Percentiles rank a stretch among this genome's conserved stretches.
These are phyloP conservation scores for Crithidia expoeki DNA, from an alignment of 208 protist genomes.

Conservation along the genomic window DNA sequence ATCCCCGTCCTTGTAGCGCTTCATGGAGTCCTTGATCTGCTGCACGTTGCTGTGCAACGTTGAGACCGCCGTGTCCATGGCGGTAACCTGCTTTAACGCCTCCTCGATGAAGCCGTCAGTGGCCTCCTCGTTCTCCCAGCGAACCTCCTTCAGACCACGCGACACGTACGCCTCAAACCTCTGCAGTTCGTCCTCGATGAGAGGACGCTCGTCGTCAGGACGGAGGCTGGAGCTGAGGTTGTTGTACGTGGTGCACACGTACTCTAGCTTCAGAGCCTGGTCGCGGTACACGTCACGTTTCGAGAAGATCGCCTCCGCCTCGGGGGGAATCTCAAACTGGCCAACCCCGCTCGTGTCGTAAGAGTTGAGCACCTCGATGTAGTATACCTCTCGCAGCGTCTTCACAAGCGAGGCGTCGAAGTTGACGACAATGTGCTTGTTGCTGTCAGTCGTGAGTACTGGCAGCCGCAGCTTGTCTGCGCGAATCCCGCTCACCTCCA, in stretches of 20 bases:
- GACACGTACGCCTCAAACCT: conserved; percentile 86
- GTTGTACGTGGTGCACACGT: conserved; percentile 95
- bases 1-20: conserved; percentile 78
- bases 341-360: conserved; percentile 59
- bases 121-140: conserved; percentile 90
- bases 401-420: conserved; percentile 96
- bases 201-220: conserved; percentile 90
- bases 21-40: conserved; percentile 79
- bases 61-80: conserved; percentile 84
- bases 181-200: conserved; percentile 90
- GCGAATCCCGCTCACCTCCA: conserved; percentile 86
- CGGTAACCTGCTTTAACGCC: conserved; percentile 80
- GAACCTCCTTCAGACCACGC: conserved; percentile 71
- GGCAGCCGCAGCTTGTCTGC: conserved; percentile 95
- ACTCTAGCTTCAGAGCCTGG: conserved; percentile 93
- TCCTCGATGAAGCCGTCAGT: conserved; percentile 93
- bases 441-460: conserved; percentile 78
- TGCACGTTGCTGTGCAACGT: conserved; percentile 92
- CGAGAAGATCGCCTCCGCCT: conserved; percentile 88
- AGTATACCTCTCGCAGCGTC: conserved; percentile 96
- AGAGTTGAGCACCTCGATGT: conserved; percentile 94
- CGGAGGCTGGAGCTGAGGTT: conserved; percentile 88
- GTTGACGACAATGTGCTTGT: conserved; percentile 89
- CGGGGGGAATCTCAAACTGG: conserved; percentile 82
- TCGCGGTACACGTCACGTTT: conserved; percentile 92